phyloP scores from a whole-genome alignment of 202 grass and related monocot genomes.

The Panicum virgatum region DNA sequence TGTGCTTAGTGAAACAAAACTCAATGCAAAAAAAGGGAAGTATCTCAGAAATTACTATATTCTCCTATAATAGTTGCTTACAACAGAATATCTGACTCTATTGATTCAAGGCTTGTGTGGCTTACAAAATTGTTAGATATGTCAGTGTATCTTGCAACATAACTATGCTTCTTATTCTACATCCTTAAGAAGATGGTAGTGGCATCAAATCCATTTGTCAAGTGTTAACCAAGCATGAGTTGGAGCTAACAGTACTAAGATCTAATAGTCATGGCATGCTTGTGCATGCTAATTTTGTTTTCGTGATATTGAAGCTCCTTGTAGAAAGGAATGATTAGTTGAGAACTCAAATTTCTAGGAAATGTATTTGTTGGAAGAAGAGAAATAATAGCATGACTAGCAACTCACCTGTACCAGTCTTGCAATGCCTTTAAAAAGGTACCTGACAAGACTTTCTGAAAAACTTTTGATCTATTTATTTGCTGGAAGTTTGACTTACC shows the following conservation, averaged over 20 bases:
- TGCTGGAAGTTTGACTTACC: neutral
- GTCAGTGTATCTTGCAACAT: conserved; percentile 1
- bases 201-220: conserved; percentile 3
- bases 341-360: conserved; percentile 1
- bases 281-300: no score
- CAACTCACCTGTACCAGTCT: neutral
- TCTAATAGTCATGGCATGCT: no score
- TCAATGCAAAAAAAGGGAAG: neutral
- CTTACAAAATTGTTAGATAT: neutral
- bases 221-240: no score
- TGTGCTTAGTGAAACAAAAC: neutral
- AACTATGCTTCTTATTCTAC: neutral
- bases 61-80: neutral
- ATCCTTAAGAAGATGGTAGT: conserved; percentile 3
- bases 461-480: conserved; percentile 22
- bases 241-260: no score
- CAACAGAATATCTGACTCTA: neutral
- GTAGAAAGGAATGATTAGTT: no score
- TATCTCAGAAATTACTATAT: neutral
- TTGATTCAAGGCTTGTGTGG: neutral
- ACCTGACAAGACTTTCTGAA: neutral
- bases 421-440: neutral
- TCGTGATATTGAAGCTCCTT: no score
- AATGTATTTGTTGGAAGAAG: neutral
- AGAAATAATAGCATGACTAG: neutral